Base-by-base conservation (phyloP, 805 yeast genomes). In the Kodamaea leandrae region DNA sequence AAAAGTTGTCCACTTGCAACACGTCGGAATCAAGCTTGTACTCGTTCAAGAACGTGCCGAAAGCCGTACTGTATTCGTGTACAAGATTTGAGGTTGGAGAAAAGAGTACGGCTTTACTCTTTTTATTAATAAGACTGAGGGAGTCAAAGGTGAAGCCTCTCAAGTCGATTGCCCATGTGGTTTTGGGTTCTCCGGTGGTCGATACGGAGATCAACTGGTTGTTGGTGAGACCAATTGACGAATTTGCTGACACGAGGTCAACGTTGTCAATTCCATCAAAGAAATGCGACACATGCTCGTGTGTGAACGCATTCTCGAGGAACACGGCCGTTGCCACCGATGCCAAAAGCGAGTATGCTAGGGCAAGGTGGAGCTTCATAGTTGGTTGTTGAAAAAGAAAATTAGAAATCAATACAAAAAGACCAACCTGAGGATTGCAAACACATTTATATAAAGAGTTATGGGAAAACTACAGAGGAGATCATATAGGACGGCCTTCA, bases 301-400 rank as follows among this genome's bases (percentile, higher is more conserved):
- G 63, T 13, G 58, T 58, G 52, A 72, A 77, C 0, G 82, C 80
- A 45, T 78, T 82, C 39, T 78, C 83, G 18, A 68, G 59, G 48
- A 60, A 68, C 4, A 61, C 58, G 5, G 54, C 57, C 27, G 40
- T 36, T 6, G 34, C 37, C 35, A 45, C 17, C 26, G 36, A 19
- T 20, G 36, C 36, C 36, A 19, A 19, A n/a, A 21, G 36, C 18
- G 26, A n/a, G 23, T 20, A 21, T 14, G 17, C 36, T n/a, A 19
- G 15, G 36, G 26, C 15, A 20, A 20, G 12, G 16, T n/a, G 16
- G 36, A 30, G 33, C 21, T 30, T 16, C 33, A 30, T 30, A n/a
- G 33, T 28, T 13, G n/a, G n/a, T n/a, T n/a, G n/a, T 13, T 9
- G 18, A 15, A n/a, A 30, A 30, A 6, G 5, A 12, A 30, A 18